Conservation (phyloP, 495 filamentous ascomycete genomes). For the Aspergillus conjunctus region DNA sequence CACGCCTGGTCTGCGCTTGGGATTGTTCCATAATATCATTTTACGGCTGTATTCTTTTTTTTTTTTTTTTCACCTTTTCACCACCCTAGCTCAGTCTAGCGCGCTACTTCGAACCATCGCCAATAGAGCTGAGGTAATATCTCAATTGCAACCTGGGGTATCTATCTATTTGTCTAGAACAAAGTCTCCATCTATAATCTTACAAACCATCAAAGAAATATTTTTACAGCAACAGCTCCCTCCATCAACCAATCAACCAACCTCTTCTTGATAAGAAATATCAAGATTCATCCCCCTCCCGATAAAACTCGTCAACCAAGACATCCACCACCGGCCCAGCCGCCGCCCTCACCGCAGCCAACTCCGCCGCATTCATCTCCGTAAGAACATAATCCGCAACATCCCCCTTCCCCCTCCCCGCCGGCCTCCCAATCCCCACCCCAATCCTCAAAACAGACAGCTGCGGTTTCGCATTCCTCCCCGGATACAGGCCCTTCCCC, state of each 20-base stretch:
- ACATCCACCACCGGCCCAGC: conserved; percentile 53
- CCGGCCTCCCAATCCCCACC: conserved; percentile 73
- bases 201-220: not conserved
- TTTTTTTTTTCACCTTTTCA: conserved; percentile 9
- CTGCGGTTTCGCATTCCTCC: not conserved
- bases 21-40: conserved; percentile 5
- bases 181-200: not conserved
- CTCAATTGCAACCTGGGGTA: conserved; percentile 19
- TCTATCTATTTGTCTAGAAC: conserved; percentile 17
- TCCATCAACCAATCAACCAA: not conserved
- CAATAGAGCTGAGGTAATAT: not conserved
- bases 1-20: not conserved
- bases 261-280: conserved; percentile 1
- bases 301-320: conserved; percentile 49
- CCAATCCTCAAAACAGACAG: conserved; percentile 58
- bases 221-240: not conserved
- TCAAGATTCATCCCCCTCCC: conserved; percentile 22
- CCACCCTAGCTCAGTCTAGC: conserved; percentile 12
- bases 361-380: conserved; percentile 57
- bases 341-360: conserved; percentile 49
- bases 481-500: conserved; percentile 34
- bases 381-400: conserved; percentile 70
- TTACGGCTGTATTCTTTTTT: conserved; percentile 10
- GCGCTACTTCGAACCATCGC: not conserved
- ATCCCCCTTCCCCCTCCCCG: conserved; percentile 52